A percentile compares a stretch with the other conserved stretches of the same genome.
Conservation (phyloP, 148 eudicot species). For the Camellia granthamiana region DNA sequence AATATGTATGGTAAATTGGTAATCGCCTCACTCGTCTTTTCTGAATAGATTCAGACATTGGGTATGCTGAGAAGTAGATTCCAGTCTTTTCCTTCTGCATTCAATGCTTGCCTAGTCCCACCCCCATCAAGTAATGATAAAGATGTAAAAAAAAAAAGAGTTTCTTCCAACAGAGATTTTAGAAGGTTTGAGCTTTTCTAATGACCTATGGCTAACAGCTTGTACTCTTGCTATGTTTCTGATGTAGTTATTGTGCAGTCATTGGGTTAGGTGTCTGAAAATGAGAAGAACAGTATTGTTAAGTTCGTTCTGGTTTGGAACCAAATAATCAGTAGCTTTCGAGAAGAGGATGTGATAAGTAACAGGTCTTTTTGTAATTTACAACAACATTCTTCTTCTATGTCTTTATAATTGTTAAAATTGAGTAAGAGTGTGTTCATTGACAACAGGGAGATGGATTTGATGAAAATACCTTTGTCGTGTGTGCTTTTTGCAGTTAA, state of each 20-base stretch:
- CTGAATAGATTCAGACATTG: slow-evolving; percentile 72
- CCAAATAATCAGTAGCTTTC: slow-evolving; percentile 76
- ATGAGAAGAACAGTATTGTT: slow-evolving; percentile 46
- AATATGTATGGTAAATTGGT: background rate
- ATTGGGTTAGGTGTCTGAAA: slow-evolving; percentile 48
- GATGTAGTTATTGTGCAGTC: slow-evolving; percentile 4
- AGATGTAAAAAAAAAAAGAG: slow-evolving; percentile 32
- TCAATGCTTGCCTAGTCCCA: slow-evolving; percentile 64
- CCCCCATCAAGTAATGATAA: slow-evolving; percentile 37
- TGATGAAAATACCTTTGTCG: slow-evolving; percentile 82
- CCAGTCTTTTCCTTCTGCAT: slow-evolving; percentile 70
- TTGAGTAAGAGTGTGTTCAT: slow-evolving; percentile 9
- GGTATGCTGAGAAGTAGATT: slow-evolving; percentile 94
- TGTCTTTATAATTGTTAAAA: background rate
- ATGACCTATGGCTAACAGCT: slow-evolving; percentile 9
- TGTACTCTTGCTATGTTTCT: slow-evolving; percentile 12
- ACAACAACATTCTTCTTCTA: background rate
- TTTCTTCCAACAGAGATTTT: slow-evolving; percentile 40
- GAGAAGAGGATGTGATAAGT: slow-evolving; percentile 92
- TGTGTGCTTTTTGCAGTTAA: slow-evolving; percentile 61
- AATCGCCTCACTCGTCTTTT: slow-evolving; percentile 9
- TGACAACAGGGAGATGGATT: slow-evolving; percentile 81
- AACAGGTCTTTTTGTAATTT: slow-evolving; percentile 52
- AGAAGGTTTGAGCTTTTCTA: slow-evolving; percentile 42
- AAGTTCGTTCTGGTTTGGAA: slow-evolving; percentile 90